phyloP scores from a whole-genome alignment of 2,329 filamentous ascomycete genomes.

The Fusarium sp. region DNA sequence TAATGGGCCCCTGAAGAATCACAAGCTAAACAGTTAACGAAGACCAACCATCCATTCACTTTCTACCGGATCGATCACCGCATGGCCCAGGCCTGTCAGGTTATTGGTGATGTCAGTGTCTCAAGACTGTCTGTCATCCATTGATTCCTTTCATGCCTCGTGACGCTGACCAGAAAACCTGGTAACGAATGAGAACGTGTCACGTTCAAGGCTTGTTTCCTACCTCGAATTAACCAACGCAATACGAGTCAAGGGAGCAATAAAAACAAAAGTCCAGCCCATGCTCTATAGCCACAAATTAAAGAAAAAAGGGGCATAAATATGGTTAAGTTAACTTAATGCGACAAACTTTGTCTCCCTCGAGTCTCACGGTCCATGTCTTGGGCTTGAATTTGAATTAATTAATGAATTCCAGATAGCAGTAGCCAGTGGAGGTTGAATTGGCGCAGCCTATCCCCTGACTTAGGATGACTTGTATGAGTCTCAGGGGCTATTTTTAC shows the following conservation, averaged over 20 bases:
- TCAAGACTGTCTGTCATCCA: slow-evolving; percentile 27
- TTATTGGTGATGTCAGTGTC: slow-evolving; percentile 47
- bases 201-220: slow-evolving; percentile 10
- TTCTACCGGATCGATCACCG: slow-evolving; percentile 38
- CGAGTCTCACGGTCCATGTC: slow-evolving; percentile 24
- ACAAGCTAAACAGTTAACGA: slow-evolving; percentile 25
- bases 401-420: slow-evolving; percentile 21
- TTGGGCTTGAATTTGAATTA: slow-evolving; percentile 4
- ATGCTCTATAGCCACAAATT: slow-evolving; percentile 23
- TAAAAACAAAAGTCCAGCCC: slow-evolving; percentile 2
- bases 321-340: slow-evolving; percentile 13
- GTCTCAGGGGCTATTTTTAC: slow-evolving; percentile 41
- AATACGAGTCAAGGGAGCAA: slow-evolving; percentile 11
- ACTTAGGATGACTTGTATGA: slow-evolving; percentile 16
- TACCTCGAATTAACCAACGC: background rate
- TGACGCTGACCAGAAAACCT: slow-evolving; percentile 23
- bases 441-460: slow-evolving; percentile 10
- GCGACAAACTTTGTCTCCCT: slow-evolving; percentile 21
- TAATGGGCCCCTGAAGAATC: slow-evolving; percentile 10
- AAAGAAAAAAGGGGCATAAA: slow-evolving; percentile 21
- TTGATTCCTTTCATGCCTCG: slow-evolving; percentile 9
- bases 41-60: slow-evolving; percentile 29
- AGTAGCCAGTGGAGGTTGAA: slow-evolving; percentile 19
- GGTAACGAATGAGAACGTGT: background rate
- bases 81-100: slow-evolving; percentile 42